Conservation (phyloP, 1,284 basidiomycete genomes). For the Coniophora puteana region DNA sequence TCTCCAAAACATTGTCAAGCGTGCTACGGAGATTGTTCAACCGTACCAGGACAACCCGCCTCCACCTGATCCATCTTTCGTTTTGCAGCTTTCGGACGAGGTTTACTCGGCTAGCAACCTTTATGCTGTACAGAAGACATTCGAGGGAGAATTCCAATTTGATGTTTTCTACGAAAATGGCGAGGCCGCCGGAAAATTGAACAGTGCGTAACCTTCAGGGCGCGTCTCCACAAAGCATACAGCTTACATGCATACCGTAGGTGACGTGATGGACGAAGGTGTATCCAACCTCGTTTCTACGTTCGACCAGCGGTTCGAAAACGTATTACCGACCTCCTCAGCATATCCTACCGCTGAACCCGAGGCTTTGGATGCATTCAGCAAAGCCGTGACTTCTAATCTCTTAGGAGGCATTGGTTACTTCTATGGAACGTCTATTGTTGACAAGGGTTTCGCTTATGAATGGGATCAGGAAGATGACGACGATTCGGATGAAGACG, state of each 20-base stretch:
- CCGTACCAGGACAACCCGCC: conserved; percentile 50
- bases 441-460: conserved; percentile 80
- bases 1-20: conserved; percentile 55
- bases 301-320: conserved; percentile 68
- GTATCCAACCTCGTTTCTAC: conserved; percentile 62
- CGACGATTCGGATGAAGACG: conserved; percentile 37
- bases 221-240: conserved; percentile 10
- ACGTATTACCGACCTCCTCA: conserved; percentile 62
- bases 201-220: conserved; percentile 40
- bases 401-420: conserved; percentile 91
- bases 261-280: conserved; percentile 58
- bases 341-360: conserved; percentile 46
- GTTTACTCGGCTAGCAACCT: conserved; percentile 72
- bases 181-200: conserved; percentile 55
- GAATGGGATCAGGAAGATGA: conserved; percentile 88
- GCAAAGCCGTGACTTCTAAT: conserved; percentile 86
- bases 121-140: conserved; percentile 83
- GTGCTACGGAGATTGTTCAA: conserved; percentile 52
- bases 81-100: conserved; percentile 75
- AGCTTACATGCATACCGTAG: conserved; percentile 30
- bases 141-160: conserved; percentile 81
- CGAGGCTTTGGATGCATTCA: conserved; percentile 65
- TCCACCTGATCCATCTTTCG: conserved; percentile 76
- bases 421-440: conserved; percentile 88
- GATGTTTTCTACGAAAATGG: conserved; percentile 83